phyloP scores from a whole-genome alignment of 1,139 yeast species.

The Geotrichum siamense region DNA sequence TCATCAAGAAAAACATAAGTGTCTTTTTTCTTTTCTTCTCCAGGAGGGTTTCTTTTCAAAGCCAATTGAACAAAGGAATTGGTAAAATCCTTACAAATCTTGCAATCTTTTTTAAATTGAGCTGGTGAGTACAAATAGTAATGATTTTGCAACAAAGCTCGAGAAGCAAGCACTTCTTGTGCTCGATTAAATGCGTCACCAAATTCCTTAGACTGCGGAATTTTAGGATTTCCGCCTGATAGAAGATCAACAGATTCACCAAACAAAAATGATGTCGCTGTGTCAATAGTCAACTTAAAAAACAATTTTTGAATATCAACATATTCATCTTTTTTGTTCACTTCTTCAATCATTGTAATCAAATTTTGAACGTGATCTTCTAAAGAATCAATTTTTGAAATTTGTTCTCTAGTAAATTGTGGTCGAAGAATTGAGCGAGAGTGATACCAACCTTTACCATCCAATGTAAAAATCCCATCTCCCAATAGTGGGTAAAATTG shows the following conservation, averaged over 20 bases:
- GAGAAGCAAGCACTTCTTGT: constrained; percentile 37
- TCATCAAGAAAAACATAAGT: constrained; percentile 44
- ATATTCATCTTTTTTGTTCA: constrained; percentile 25
- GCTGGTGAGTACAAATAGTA: constrained; percentile 35
- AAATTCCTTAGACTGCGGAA: constrained; percentile 32
- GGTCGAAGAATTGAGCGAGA: constrained; percentile 53
- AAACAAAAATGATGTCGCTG: constrained; percentile 54
- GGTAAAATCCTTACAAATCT: constrained; percentile 28
- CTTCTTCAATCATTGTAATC: constrained; percentile 21
- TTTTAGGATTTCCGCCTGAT: constrained; percentile 17
- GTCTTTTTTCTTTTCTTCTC: constrained; percentile 18
- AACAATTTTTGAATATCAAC: constrained; percentile 45
- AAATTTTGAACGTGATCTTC: constrained; percentile 39
- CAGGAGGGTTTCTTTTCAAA: constrained; percentile 13
- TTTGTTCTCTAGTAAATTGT: constrained; percentile 49
- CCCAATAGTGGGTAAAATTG: constrained; percentile 44
- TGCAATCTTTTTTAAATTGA: constrained; percentile 32
- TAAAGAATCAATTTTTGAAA: constrained; percentile 43
- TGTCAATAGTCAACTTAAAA: constrained; percentile 48
- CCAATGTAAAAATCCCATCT: constrained; percentile 51
- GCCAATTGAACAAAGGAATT: constrained; percentile 31
- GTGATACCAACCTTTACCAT: constrained; percentile 50
- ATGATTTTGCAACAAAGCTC: constrained; percentile 37
- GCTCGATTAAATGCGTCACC: constrained; percentile 43
- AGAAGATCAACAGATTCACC: constrained; percentile 46